Evolutionary conservation across 2,329 filamentous ascomycete species (phyloP).

Genomic region (Trichoderma sp.): DNA sequence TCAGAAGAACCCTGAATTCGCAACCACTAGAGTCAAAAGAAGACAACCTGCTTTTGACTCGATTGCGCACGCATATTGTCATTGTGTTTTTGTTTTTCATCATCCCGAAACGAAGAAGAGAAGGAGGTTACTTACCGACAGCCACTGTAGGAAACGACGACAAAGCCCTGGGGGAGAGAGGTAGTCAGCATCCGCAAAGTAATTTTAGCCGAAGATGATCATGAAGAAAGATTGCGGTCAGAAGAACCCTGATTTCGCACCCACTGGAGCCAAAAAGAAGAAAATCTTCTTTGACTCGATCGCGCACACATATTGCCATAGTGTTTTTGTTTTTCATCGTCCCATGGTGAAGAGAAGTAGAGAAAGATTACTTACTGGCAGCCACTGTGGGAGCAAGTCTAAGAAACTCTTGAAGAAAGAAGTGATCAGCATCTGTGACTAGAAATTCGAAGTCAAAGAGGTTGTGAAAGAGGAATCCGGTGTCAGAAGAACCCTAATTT

Average conservation of each 20-base stretch:
- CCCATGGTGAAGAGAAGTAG: too few relatives aligned
- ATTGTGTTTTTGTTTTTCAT: not conserved
- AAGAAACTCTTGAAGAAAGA: too few relatives aligned
- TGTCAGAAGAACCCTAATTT: not conserved
- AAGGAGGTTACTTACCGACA: not conserved
- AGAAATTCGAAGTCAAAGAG: not conserved
- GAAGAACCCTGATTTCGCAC: not conserved
- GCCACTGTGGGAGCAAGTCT: too few relatives aligned
- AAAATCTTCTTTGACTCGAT: too few relatives aligned
- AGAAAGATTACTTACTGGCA: too few relatives aligned
- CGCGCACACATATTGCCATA: too few relatives aligned
- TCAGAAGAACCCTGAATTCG: constrained; percentile 6
- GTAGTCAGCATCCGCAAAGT: not conserved
- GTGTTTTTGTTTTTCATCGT: too few relatives aligned
- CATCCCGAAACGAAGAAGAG: not conserved
- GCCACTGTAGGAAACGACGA: too few relatives aligned
- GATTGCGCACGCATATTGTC: not conserved
- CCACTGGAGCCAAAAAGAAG: not conserved
- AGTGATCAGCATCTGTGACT: not conserved
- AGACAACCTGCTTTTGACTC: not conserved
- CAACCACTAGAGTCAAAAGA: not conserved
- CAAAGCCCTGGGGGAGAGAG: not conserved
- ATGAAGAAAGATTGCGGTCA: not conserved
- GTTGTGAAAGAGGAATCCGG: not conserved
- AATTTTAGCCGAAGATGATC: too few relatives aligned